Conservation (phyloP, 352 stramenopile species). For the Globisporangium nagaii region DNA sequence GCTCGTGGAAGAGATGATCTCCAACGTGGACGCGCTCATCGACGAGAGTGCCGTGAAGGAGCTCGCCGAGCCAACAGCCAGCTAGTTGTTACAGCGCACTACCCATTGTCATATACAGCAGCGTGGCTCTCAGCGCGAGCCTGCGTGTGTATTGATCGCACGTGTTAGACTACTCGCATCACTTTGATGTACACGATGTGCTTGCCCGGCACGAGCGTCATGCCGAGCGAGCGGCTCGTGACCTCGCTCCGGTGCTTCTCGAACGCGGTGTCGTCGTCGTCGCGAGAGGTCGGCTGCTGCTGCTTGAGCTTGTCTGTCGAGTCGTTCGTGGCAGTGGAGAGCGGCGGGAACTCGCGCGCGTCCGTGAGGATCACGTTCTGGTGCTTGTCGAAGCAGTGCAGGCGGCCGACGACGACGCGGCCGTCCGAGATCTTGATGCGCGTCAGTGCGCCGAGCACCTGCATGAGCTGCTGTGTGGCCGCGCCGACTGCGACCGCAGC, state of each 20-base stretch:
- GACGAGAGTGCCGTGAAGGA: conserved; percentile 62
- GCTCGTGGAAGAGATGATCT: conserved; percentile 69
- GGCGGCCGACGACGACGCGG: conserved; percentile 52
- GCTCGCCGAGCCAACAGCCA: conserved; percentile 18
- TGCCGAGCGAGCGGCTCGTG: conserved; percentile 51
- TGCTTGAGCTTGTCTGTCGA: conserved; percentile 16
- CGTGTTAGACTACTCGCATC: too few relatives aligned
- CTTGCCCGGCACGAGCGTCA: conserved; percentile 73
- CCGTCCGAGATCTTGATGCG: conserved; percentile 71
- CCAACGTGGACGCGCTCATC: conserved; percentile 67
- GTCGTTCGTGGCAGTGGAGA: too few relatives aligned
- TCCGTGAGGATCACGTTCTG: conserved; percentile 79
- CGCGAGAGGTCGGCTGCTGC: background rate
- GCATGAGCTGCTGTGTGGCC: conserved; percentile 52
- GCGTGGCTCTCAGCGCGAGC: too few relatives aligned
- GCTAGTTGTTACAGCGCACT: background rate
- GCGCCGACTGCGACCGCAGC: conserved; percentile 19
- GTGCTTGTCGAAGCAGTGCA: conserved; percentile 83
- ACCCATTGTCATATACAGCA: background rate
- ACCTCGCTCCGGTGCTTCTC: conserved; percentile 14
- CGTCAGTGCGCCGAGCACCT: conserved; percentile 43
- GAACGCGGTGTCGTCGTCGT: conserved; percentile 12
- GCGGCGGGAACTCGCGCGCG: conserved; percentile 51
- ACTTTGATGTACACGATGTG: conserved; percentile 78
- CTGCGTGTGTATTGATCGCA: too few relatives aligned